Percentiles rank a stretch among this genome's conserved stretches.
phyloP scores from a whole-genome alignment of 2,329 filamentous ascomycete genomes.

The Trichothecium sympodiale region DNA sequence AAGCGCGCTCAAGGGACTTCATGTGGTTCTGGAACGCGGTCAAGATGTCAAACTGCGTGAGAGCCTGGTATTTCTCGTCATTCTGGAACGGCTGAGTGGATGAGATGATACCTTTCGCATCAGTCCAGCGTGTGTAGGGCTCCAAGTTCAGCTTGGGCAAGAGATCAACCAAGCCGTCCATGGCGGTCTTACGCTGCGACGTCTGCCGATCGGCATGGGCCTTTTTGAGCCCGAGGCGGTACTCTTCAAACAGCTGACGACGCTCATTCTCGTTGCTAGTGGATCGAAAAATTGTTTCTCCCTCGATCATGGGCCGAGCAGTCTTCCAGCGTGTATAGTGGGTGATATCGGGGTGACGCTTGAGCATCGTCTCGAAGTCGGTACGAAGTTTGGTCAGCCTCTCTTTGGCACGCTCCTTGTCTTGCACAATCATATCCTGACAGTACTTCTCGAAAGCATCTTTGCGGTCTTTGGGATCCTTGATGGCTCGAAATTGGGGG shows the following conservation, averaged over 20 bases:
- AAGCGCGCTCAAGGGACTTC: conserved; percentile 77
- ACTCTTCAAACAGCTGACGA: conserved; percentile 86
- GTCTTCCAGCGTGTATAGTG: conserved; percentile 97
- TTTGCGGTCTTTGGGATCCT: conserved; percentile 84
- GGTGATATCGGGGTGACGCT: conserved; percentile 92
- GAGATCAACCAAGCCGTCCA: conserved; percentile 71
- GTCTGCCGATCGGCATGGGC: conserved; percentile 66
- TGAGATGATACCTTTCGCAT: conserved; percentile 75
- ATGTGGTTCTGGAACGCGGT: conserved; percentile 92
- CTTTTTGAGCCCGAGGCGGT: conserved; percentile 76
- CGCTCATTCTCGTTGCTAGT: conserved; percentile 81
- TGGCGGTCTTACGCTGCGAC: conserved; percentile 62
- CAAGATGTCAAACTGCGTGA: conserved; percentile 83
- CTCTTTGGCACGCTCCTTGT: conserved; percentile 91
- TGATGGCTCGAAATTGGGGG: conserved; percentile 83
- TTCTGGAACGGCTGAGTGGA: conserved; percentile 65
- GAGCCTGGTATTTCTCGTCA: conserved; percentile 74
- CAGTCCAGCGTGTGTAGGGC: conserved; percentile 88
- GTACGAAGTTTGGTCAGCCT: conserved; percentile 80
- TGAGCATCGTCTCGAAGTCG: conserved; percentile 94
- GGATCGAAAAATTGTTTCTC: conserved; percentile 89
- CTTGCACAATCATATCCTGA: conserved; percentile 77
- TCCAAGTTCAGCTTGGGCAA: conserved; percentile 74
- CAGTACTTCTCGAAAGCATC: conserved; percentile 92
- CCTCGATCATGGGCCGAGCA: conserved; percentile 84